Conservation (phyloP, 176 grass and related monocot genomes). For the Avena eriantha region DNA sequence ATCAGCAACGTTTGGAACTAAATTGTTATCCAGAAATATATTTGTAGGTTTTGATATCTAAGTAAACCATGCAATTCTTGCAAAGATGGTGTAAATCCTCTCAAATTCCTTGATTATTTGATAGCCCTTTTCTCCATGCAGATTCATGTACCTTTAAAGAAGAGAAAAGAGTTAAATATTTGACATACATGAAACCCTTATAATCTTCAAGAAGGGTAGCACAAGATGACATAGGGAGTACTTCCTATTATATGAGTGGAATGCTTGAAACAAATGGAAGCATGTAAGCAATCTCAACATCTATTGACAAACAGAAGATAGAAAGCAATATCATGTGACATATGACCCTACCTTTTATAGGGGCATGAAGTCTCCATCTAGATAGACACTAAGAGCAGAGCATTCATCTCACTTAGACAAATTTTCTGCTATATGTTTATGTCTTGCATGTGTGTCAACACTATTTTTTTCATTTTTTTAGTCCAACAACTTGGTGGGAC, state of each 20-base stretch:
- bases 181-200: neutral
- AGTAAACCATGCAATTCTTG: neutral
- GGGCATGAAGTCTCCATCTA: neutral
- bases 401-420: neutral
- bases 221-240: neutral
- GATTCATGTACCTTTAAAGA: neutral
- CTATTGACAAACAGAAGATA: neutral
- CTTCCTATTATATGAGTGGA: neutral
- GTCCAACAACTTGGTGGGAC: neutral
- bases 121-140: neutral
- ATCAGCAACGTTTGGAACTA: neutral
- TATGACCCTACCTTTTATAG: neutral
- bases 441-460: neutral
- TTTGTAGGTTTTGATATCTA: conserved; percentile 15
- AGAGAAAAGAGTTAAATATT: neutral
- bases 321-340: neutral
- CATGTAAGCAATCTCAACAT: neutral
- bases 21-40: conserved; percentile 20
- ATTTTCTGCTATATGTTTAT: neutral
- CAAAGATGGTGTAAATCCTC: conserved; percentile 20
- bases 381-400: neutral
- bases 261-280: neutral
- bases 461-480: neutral
- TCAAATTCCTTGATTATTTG: conserved; percentile 25
- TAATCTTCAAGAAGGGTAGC: neutral